Evolutionary conservation across 345 rosid species (phyloP).

Genomic region (Salix udensis): DNA sequence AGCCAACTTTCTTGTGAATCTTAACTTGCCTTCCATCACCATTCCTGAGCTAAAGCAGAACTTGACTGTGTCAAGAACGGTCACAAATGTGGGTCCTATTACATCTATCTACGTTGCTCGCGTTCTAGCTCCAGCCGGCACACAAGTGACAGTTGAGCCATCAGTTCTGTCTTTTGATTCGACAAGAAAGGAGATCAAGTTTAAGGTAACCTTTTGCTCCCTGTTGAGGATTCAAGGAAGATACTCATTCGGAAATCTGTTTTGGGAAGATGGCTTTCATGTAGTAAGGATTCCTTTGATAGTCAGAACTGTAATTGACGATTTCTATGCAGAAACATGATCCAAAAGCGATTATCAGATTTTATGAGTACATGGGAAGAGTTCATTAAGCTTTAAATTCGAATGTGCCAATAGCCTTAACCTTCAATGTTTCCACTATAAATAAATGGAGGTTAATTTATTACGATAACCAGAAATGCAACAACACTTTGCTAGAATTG

Average conservation of each 20-base stretch:
- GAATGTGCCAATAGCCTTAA: neutral
- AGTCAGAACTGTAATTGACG: constrained; percentile 34
- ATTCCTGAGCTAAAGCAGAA: constrained; percentile 50
- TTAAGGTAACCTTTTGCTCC: constrained; percentile 38
- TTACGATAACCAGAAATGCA: neutral
- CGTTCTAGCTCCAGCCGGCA: constrained; percentile 51
- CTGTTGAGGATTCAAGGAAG: constrained; percentile 44
- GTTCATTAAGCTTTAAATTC: neutral
- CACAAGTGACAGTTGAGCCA: constrained; percentile 45
- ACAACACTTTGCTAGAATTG: neutral
- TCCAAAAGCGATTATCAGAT: neutral
- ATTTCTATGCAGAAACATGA: constrained; percentile 32
- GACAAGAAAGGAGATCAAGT: constrained; percentile 36
- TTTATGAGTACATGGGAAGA: neutral
- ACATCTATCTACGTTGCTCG: constrained; percentile 45
- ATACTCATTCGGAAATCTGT: constrained; percentile 47
- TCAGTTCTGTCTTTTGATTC: constrained; percentile 49
- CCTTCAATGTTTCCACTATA: neutral
- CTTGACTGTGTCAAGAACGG: constrained; percentile 48
- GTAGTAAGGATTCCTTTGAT: constrained; percentile 45
- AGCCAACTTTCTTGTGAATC: constrained; percentile 39
- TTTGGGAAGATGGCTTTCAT: constrained; percentile 49
- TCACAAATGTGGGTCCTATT: constrained; percentile 59
- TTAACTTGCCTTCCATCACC: constrained; percentile 65
- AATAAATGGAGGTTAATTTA: neutral